Evolutionary conservation across 352 stramenopile genomes (phyloP).

Genomic region (Phytophthora kernoviae): DNA sequence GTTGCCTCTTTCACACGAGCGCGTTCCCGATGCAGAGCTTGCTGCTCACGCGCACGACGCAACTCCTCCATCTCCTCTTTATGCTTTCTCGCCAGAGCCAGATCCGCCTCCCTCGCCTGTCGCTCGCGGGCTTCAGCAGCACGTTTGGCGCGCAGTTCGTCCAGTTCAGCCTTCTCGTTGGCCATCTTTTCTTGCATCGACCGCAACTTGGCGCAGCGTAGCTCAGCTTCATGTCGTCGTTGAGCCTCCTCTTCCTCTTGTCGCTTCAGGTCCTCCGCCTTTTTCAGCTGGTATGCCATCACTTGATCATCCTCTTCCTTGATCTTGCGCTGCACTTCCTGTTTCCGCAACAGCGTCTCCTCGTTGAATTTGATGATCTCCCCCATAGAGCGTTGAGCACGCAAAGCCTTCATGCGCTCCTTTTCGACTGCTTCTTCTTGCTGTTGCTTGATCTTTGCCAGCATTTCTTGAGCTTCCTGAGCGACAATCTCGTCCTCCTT

Average conservation of each 20-base stretch:
- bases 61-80: constrained; percentile 88
- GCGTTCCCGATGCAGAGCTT: constrained; percentile 75
- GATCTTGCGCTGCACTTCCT: constrained; percentile 75
- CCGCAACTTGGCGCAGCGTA: constrained; percentile 75
- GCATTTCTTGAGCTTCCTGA: constrained; percentile 91
- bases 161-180: constrained; percentile 88
- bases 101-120: constrained; percentile 84
- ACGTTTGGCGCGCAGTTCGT: constrained; percentile 92
- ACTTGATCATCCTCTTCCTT: constrained; percentile 80
- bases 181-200: constrained; percentile 89
- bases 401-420: constrained; percentile 64
- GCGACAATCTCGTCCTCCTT: constrained; percentile 43
- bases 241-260: constrained; percentile 70
- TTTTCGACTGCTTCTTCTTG: constrained; percentile 76
- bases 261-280: constrained; percentile 63
- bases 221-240: constrained; percentile 72
- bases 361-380: constrained; percentile 81
- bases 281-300: constrained; percentile 74
- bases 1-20: constrained; percentile 77
- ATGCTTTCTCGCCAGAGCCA: constrained; percentile 82
- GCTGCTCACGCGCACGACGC: constrained; percentile 57
- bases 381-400: constrained; percentile 61
- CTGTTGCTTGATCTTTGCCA: constrained; percentile 82
- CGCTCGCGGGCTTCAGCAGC: constrained; percentile 89
- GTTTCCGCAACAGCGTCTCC: constrained; percentile 45